Evolutionary conservation across 108 stramenopile genomes (phyloP), one percentile per base, ranked within the genome.

Genomic region (Nannochloropsis oceanica): DNA sequence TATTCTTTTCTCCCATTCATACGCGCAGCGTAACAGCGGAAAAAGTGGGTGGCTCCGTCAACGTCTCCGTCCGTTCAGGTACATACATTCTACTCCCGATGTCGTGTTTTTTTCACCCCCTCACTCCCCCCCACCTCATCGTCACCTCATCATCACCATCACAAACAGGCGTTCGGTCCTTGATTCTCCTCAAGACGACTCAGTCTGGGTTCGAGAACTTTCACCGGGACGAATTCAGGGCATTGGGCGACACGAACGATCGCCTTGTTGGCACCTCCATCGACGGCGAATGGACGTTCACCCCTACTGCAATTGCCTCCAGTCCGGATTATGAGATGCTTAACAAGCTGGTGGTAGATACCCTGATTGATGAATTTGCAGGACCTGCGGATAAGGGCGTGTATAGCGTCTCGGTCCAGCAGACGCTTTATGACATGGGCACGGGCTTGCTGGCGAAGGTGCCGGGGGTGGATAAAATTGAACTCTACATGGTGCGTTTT

Each of bases 341-440:
- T 11, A 83, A 83, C 44, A 80, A 79, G n/a, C 14, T 80, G 25
- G 86, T 90, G 44, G 14, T 89, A 22, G 88, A 85, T 26, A 46
- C 88, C 26, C 24, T 92, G 9, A 46, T 88, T 2, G 85, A 91
- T 79, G 86, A 86, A 13, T 90, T 92, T 44, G 89, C 86, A 27
- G 92, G 92, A 8, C 91, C 91, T 1, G 59, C 91, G 13, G 87
- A 87, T 44, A 87, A 13, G 11, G 92, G 92, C n/a, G 84, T 92
- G 14, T 86, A 80, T 13, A 89, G 90, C 27, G 82, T 84, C 1
- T 91, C 90, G 18, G 90, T 92, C 42, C 92, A 92, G 89, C 86
- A 81, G 26, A 92, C 92, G 13, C 44, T 91, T 25, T 91, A 90
- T 44, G 83, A 92, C 80, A 92, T 92, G 85, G 92, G 91, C 79